phyloP scores from a whole-genome alignment of 345 rosid genomes.

The Turritis glabra region DNA sequence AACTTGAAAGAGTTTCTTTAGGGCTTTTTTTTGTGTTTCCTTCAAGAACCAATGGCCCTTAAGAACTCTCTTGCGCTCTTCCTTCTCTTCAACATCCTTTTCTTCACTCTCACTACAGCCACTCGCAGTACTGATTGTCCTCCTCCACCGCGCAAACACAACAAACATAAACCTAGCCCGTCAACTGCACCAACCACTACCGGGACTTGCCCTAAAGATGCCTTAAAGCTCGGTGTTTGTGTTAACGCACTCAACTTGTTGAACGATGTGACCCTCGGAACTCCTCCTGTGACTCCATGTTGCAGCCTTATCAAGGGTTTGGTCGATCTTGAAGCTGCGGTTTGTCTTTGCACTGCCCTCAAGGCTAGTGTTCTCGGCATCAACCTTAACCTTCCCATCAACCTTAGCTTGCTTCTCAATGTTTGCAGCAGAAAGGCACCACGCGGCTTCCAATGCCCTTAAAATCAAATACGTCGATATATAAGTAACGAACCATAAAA shows the following conservation, averaged over 20 bases:
- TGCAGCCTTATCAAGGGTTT: conserved; percentile 47
- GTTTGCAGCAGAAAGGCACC: conserved; percentile 41
- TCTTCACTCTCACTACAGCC: conserved; percentile 47
- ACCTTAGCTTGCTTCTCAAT: conserved; percentile 50
- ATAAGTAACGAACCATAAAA: background rate
- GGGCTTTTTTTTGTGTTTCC: background rate
- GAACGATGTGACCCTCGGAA: conserved; percentile 40
- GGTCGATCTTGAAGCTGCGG: conserved; percentile 54
- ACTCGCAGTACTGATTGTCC: conserved; percentile 56
- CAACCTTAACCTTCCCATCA: conserved; percentile 44
- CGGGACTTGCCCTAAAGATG: conserved; percentile 46
- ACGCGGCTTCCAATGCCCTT: conserved; percentile 48
- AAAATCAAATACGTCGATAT: background rate
- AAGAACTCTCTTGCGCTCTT: conserved; percentile 53
- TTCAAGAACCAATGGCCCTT: conserved; percentile 43
- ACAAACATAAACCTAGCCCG: conserved; percentile 41
- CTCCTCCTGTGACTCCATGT: conserved; percentile 50
- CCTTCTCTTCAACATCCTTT: conserved; percentile 52
- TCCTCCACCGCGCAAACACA: conserved; percentile 32
- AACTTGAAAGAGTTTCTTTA: conserved; percentile 23
- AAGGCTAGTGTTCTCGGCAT: conserved; percentile 53
- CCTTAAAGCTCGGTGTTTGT: conserved; percentile 48
- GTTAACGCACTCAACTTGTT: conserved; percentile 42
- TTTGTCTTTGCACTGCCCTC: conserved; percentile 61
- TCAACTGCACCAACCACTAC: conserved; percentile 19